Evolutionary conservation across 306 rosid genomes (phyloP), one percentile per base, ranked within the genome.

Genomic region (Echinosophora koreensis): DNA sequence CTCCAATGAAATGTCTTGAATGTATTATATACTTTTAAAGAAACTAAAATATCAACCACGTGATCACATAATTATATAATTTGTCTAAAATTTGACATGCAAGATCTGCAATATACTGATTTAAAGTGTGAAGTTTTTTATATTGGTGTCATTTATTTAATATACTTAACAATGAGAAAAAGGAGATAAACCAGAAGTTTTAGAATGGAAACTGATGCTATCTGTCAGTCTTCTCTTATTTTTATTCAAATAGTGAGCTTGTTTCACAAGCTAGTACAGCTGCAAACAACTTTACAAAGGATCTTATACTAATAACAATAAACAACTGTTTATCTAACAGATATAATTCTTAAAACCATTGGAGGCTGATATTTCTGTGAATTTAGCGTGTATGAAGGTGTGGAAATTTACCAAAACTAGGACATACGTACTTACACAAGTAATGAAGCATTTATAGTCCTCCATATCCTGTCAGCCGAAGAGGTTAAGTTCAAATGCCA

Each of bases 41-140:
- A 38, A 52, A 16, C 46, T 37, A 37, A 35, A 54, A 37, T 54
- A 51, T 54, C 67, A 57, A 22, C 30, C 5, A 14, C 55, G 41
- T 72, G 39, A 55, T 41, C 14, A 14, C 27, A 28, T 52, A 1
- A 16, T 73, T 39, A 3, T 41, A 41, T 57, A 39, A 8, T 9
- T 44, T 32, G 5, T 42, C 30, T 5, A 15, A 44, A 28, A n/a
- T 59, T 46, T 58, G 5, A 17, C 12, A 4, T 73, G 46, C 41
- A 38, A 56, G 49, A 9, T 59, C 46, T 46, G 35, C 69, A 57
- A 13, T 14, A 64, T 35, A 38, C 52, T 14, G 52, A 37, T 52
- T 76, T 13, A n/a, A 8, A 60, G 58, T 73, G 32, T 59, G 28
- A 42, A 58, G 13, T 73, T 73, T 73, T 73, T 58, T 58, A 27